Evolutionary conservation across 2,329 filamentous ascomycete genomes (phyloP), one percentile per base, ranked within the genome.

Genomic region (Phaeophleospora eucalypticola): DNA sequence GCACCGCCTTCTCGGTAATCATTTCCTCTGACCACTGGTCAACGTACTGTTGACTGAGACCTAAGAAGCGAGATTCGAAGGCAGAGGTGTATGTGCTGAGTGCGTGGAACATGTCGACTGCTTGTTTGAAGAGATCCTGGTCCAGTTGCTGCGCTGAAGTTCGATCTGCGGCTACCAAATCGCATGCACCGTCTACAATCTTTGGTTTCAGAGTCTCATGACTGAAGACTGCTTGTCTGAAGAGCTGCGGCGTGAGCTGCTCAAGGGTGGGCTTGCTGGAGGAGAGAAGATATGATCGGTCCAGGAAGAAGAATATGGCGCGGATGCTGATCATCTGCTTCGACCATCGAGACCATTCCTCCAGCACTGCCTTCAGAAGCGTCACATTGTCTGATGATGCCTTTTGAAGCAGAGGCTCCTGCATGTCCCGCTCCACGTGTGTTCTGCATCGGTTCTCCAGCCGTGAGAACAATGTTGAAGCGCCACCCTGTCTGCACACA

Each of bases 231-330:
- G 73, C 66, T 7, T 71, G 78, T 43, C 87, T 80, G 65, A 97
- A 98, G 49, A 89, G 78, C 12, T 76, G 70, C 45, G 93, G 82
- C 4, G 84, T 81, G 73, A 95, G 83, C 61, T 95, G 88, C 61
- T 90, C 86, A 46, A 98, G 81, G 27, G 86, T 86, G 8, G 78
- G 76, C 17, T 84, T 81, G 56, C 84, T 82, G 37, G 83, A 82
- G 47, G 85, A 83, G 2, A 95, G 74, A 6, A 98, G 76, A 63
- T 89, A 96, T 2, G 89, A 87, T 53, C 93, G 83, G 65, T 98
- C 91, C 55, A 98, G 78, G 62, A 90, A 98, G 71, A 89, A 95
- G 69, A 96, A 97, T 33, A 94, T 86, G 53, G 87, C 91, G 40
- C 89, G 82, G 43, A 98, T 80, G 12, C 84, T 83, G 55, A 87